Base-by-base conservation (phyloP, 2,329 filamentous ascomycete genomes). In the Coleophoma crateriformis region DNA sequence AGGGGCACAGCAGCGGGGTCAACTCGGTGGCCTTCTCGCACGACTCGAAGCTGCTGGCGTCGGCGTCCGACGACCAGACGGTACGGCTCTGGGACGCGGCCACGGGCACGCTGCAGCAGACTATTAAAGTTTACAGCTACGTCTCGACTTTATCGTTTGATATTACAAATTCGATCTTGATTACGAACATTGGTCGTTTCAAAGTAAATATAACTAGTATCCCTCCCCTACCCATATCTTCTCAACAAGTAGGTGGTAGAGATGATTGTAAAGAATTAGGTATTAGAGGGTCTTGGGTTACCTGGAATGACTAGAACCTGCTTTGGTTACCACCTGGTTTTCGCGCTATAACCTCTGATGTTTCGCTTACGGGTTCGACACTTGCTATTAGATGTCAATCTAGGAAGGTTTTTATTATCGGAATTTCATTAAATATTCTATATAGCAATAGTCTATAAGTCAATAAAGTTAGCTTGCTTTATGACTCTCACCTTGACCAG, bases 261-360 rank as follows among this genome's bases (percentile, higher is more conserved):
- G 14, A 22, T 37, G 34, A 48, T 13, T 13, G 12, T 17, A 7
- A 50, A 37, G 35, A 22, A 37, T 32, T 48, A 34, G 22, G 45
- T 48, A 44, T 48, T 17, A 48, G 17, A 13, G 19, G 32, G 15
- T 15, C n/a, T 34, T 51, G 49, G 49, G 27, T 51, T 48, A 48
- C 19, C 11, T 48, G 49, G 49, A 38, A 51, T 19, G 6, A 11
- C 10, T 19, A 48, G 27, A 51, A 48, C 33, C 19, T 51, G 10
- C 45, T 51, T 19, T 51, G 49, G 49, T 48, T 51, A 33, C 49
- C 45, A 43, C 46, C 45, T 33, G 39, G 15, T 38, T 51, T 35
- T 20, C 45, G 45, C 34, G 15, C 20, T 47, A 1, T 5, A 8
- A 10, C 7, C 12, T 38, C 19, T 19, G 19, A 19, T 19, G 19